Base-by-base conservation (phyloP, 305 asterid genomes). In the Striga hermonthica region DNA sequence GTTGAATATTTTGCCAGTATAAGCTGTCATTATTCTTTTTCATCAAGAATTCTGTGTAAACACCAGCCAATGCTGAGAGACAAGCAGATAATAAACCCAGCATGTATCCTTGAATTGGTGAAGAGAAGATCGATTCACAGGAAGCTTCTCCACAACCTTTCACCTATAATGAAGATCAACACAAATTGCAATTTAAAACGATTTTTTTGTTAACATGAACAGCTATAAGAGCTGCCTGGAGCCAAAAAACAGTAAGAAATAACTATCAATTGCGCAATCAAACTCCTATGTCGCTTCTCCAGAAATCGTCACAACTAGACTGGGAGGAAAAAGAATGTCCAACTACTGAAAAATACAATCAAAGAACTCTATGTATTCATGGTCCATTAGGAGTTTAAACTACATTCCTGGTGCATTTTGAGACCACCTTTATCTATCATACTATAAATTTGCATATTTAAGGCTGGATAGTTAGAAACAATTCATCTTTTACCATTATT, bases 41-140 rank as follows among this genome's bases (percentile, higher is more conserved):
- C 99, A 93, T 90, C 85, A 90, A 75, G 82, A 90, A 93, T 69
- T 91, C 98, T 3, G 98, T 91, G 82, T 91, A 91, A 71, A 91
- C 97, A 53, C 98, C 97, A 36, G 97, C 98, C 73, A 87, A 68
- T 58, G 98, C 97, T 50, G 98, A 91, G 76, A 91, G 89, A 77
- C 95, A 90, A 53, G 99, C 99, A 66, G 97, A 93, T 69, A 90
- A 75, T 60, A 84, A 53, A 35, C 95, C 99, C 71, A 93, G 70
- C 92, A 84, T 72, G 69, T 93, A 93, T 64, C 99, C 97, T 74
- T 88, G 84, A 80, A 90, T 74, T 62, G 99, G 99, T 43, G 95
- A 88, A 37, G 97, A 90, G 75, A 93, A 90, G 64, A 86, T 80
- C 2, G 99, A 90, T 36, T 83, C 86, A 65, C 99, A 88, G 57